Evolutionary conservation across 257 asterid species (phyloP).

Genomic region (Penstemon davidsonii): DNA sequence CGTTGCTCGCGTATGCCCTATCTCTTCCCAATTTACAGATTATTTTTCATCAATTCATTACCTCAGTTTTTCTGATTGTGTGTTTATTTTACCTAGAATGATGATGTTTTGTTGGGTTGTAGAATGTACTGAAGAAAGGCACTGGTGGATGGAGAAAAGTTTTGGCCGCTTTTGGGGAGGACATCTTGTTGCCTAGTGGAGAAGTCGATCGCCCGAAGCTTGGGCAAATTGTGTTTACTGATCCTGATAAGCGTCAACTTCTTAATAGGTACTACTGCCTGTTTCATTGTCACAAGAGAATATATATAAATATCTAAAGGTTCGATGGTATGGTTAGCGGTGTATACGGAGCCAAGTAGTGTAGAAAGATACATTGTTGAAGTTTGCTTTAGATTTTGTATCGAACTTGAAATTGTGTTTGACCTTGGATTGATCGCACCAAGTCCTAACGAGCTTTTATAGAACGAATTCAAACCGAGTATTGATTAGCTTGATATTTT

Average conservation of each 20-base stretch:
- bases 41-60: not conserved
- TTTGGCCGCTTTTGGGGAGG: slow-evolving; percentile 78
- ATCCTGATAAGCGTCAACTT: slow-evolving; percentile 78
- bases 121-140: slow-evolving; percentile 77
- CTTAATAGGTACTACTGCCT: slow-evolving; percentile 59
- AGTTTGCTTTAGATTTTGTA: no score
- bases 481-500: no score
- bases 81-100: slow-evolving; percentile 5
- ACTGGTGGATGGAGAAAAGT: slow-evolving; percentile 89
- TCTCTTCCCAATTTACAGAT: slow-evolving; percentile 5
- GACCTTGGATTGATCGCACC: no score
- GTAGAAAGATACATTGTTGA: no score
- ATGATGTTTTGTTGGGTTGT: slow-evolving; percentile 25
- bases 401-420: no score
- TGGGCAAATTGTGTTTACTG: slow-evolving; percentile 76
- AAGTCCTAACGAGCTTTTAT: no score
- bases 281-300: no score
- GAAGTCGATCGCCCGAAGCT: slow-evolving; percentile 86
- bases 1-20: slow-evolving; percentile 72
- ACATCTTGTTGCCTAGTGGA: slow-evolving; percentile 63
- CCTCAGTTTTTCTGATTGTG: not conserved
- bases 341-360: no score
- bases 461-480: no score
- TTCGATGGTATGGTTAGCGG: no score
- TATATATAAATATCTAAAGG: no score